A percentile compares a stretch with the other conserved stretches of the same genome.
These are phyloP conservation scores for Fraxinus angustifolia DNA, from an alignment of 305 asterid species.

Conservation along the genomic window DNA sequence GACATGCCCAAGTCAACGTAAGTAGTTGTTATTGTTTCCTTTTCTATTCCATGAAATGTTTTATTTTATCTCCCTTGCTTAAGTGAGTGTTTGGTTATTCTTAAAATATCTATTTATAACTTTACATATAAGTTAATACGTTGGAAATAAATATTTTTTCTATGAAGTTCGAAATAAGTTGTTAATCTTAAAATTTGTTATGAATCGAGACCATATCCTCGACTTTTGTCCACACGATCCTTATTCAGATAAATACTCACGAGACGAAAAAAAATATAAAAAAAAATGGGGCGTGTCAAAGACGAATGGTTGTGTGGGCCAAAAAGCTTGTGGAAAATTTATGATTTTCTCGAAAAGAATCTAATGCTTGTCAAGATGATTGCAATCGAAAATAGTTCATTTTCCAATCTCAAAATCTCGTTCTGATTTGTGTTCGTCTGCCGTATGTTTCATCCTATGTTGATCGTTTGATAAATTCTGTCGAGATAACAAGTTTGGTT, in stretches of 20 bases:
- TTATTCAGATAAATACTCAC: background rate
- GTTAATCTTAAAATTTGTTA: background rate
- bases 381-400: background rate
- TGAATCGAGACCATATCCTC: background rate
- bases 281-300: background rate
- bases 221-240: background rate
- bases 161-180: background rate
- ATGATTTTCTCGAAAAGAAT: background rate
- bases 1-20: background rate
- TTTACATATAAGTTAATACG: background rate
- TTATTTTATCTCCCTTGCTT: background rate
- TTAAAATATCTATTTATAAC: too few species aligned
- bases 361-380: background rate
- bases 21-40: background rate
- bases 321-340: background rate
- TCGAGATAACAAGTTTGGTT: too few species aligned
- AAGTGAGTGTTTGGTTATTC: background rate
- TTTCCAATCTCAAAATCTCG: background rate
- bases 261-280: background rate
- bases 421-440: background rate
- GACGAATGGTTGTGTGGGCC: background rate
- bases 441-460: background rate
- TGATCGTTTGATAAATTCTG: background rate
- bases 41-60: background rate
- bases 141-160: background rate